Percentiles rank a stretch among this genome's conserved stretches.
phyloP scores from a whole-genome alignment of 2,329 filamentous ascomycete genomes.

The Chrysoporthe cubensis region DNA sequence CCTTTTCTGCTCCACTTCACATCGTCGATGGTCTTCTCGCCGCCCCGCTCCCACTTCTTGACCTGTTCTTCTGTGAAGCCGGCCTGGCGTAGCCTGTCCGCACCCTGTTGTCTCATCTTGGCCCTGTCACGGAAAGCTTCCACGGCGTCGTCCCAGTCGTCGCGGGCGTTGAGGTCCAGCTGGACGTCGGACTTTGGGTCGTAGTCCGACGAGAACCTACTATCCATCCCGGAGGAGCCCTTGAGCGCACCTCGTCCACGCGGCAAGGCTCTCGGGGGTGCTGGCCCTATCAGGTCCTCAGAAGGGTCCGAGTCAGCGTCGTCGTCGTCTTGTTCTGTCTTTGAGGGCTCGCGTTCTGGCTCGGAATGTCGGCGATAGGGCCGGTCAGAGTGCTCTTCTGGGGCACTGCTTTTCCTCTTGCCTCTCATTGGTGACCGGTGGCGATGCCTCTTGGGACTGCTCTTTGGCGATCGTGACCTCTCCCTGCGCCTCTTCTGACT shows the following conservation, averaged over 20 bases:
- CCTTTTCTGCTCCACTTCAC: constrained; percentile 75
- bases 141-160: constrained; percentile 79
- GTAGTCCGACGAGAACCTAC: constrained; percentile 73
- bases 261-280: constrained; percentile 53
- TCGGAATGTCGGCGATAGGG: background rate
- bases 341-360: constrained; percentile 9
- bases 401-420: background rate
- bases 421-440: constrained; percentile 22
- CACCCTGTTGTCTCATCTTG: constrained; percentile 75
- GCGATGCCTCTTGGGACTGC: constrained; percentile 24
- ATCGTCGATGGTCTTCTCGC: constrained; percentile 63
- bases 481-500: constrained; percentile 18
- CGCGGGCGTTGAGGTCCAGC: constrained; percentile 52
- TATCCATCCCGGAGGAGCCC: constrained; percentile 71
- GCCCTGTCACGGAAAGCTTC: constrained; percentile 81
- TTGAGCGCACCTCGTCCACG: constrained; percentile 73
- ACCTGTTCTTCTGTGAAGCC: constrained; percentile 80
- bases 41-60: constrained; percentile 68
- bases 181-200: constrained; percentile 61
- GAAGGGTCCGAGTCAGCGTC: constrained; percentile 70
- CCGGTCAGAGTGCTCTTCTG: constrained; percentile 17
- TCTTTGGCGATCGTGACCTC: constrained; percentile 25
- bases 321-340: constrained; percentile 27
- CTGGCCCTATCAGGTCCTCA: constrained; percentile 77
- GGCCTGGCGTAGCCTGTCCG: constrained; percentile 73